Conservation (phyloP, 371 early-diverging fungal species). For the Circinella umbellata region DNA sequence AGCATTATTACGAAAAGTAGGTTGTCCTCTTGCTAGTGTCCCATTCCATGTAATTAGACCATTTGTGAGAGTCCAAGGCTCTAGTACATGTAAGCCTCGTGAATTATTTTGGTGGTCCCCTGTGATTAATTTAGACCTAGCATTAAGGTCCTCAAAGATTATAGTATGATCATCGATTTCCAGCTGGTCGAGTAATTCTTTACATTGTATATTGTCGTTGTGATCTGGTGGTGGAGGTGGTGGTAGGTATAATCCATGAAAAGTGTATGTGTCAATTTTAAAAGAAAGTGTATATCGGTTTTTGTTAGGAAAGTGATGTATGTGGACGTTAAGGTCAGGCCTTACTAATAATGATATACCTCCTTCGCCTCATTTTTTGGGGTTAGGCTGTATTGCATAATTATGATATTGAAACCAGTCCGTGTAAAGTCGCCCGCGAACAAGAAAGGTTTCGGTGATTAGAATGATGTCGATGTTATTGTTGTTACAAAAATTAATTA, state of each 20-base stretch:
- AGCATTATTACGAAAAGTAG: not conserved
- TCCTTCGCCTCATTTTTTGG: not conserved
- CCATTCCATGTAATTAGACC: conserved; percentile 6
- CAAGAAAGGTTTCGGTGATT: too few relatives aligned
- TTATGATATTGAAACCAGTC: conserved; percentile 14
- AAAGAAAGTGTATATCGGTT: not conserved
- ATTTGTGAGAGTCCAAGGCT: not conserved
- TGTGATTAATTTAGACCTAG: not conserved
- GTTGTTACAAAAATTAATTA: too few relatives aligned
- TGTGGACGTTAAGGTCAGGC: not conserved
- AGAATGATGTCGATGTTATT: too few relatives aligned
- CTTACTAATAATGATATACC: conserved; percentile 6
- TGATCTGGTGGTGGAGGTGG: not conserved
- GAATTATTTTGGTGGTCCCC: conserved; percentile 2
- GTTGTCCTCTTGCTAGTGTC: not conserved
- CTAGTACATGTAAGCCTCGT: not conserved
- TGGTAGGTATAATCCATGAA: conserved; percentile 13
- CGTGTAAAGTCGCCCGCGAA: not conserved
- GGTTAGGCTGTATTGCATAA: not conserved
- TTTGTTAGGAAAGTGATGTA: not conserved
- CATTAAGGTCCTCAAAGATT: conserved; percentile 12
- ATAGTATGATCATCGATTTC: conserved; percentile 7
- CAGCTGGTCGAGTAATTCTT: not conserved
- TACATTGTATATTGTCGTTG: not conserved
- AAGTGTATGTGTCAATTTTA: not conserved